Conservation (phyloP, 2,329 filamentous ascomycete genomes). For the Ascochyta pisi region DNA sequence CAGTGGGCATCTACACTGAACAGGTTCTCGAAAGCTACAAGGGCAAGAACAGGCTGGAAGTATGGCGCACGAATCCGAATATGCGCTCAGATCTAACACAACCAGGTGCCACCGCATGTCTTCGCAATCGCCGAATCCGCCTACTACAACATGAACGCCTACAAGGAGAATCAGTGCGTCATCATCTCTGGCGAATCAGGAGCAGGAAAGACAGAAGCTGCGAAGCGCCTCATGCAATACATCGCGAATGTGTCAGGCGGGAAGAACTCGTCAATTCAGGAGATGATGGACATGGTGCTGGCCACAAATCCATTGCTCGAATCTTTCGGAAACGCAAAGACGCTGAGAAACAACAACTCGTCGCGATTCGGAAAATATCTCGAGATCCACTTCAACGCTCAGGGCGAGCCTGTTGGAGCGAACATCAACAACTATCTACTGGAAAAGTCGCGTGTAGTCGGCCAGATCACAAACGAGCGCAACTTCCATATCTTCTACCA, state of each 20-base stretch:
- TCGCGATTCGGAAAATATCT: constrained; percentile 98
- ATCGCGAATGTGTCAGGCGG: constrained; percentile 96
- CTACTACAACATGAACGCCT: constrained; percentile 99
- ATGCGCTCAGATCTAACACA: constrained; percentile 21
- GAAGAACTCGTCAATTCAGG: constrained; percentile 82
- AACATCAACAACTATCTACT: constrained; percentile 98
- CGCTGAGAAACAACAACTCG: constrained; percentile 97
- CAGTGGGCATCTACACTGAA: constrained; percentile 96
- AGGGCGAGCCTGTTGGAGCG: constrained; percentile 91
- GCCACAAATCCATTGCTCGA: constrained; percentile 97
- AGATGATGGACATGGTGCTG: constrained; percentile 99
- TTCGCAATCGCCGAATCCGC: constrained; percentile 95
- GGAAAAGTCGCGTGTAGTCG: constrained; percentile 93
- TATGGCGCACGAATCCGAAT: constrained; percentile 21
- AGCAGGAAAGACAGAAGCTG: constrained; percentile 97
- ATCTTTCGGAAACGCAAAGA: constrained; percentile 98
- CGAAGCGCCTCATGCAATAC: constrained; percentile 99
- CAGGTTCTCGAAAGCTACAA: constrained; percentile 90
- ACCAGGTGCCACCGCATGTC: constrained; percentile 82
- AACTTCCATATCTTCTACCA: constrained; percentile 99
- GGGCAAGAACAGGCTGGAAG: constrained; percentile 94
- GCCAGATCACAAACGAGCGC: constrained; percentile 92
- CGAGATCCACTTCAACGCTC: constrained; percentile 91
- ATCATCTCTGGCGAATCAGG: constrained; percentile 99
- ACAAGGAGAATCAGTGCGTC: constrained; percentile 98